phyloP scores from a whole-genome alignment of 805 yeast species.

The Pichia heedii region DNA sequence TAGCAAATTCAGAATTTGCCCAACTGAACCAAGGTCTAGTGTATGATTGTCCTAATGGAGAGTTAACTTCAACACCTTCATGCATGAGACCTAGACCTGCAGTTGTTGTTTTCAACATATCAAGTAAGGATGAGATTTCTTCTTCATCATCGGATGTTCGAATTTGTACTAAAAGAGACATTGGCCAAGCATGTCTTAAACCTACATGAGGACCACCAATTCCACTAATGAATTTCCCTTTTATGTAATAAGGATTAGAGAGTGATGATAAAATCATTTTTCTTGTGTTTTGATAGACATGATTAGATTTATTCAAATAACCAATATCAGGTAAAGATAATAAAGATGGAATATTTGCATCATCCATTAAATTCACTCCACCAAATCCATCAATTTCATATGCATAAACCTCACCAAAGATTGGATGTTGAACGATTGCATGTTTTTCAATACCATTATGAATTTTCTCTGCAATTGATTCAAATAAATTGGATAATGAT shows the following conservation, averaged over 20 bases:
- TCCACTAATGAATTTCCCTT: slow-evolving; percentile 59
- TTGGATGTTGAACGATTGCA: slow-evolving; percentile 61
- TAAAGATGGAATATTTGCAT: slow-evolving; percentile 81
- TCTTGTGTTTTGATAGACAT: slow-evolving; percentile 68
- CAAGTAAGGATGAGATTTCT: slow-evolving; percentile 48
- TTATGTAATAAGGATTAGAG: slow-evolving; percentile 73
- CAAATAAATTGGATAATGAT: not conserved
- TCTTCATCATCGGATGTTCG: slow-evolving; percentile 66
- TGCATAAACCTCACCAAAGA: slow-evolving; percentile 71
- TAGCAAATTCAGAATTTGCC: slow-evolving; percentile 89
- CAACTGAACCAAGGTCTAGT: slow-evolving; percentile 92
- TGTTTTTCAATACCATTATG: slow-evolving; percentile 47
- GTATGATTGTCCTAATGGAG: slow-evolving; percentile 35
- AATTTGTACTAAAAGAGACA: slow-evolving; percentile 68
- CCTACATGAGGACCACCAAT: slow-evolving; percentile 93
- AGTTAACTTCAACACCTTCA: slow-evolving; percentile 65
- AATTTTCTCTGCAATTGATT: slow-evolving; percentile 31
- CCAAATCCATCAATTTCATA: slow-evolving; percentile 89
- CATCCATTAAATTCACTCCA: slow-evolving; percentile 68
- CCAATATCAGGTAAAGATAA: slow-evolving; percentile 77
- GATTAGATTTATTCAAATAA: slow-evolving; percentile 40
- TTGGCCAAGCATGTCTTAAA: slow-evolving; percentile 78
- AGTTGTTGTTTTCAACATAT: slow-evolving; percentile 49
- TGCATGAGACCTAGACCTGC: slow-evolving; percentile 76
- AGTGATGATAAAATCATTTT: slow-evolving; percentile 56